Evolutionary conservation across 352 stramenopile species (phyloP).

Genomic region (Phytophthora agathidicida): DNA sequence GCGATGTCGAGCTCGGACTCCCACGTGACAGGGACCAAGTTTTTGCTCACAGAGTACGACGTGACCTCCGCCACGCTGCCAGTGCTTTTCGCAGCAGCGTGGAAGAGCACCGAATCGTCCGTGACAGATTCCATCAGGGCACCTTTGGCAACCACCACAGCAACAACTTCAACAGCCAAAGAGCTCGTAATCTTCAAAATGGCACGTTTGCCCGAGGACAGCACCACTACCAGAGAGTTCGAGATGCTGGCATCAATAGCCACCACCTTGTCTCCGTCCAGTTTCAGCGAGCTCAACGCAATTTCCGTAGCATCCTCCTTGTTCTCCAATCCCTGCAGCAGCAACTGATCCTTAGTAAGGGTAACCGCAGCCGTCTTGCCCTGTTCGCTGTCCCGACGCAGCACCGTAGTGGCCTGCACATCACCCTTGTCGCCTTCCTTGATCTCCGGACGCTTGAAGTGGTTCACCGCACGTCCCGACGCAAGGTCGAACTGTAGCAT

Average conservation of each 20-base stretch:
- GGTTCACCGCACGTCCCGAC: conserved; percentile 42
- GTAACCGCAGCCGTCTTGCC: conserved; percentile 38
- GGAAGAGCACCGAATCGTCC: conserved; percentile 63
- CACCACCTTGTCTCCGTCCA: conserved; percentile 39
- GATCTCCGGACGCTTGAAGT: conserved; percentile 42
- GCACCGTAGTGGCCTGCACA: conserved; percentile 26
- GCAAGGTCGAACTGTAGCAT: conserved; percentile 51
- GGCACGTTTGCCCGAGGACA: conserved; percentile 64
- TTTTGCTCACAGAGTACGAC: conserved; percentile 54
- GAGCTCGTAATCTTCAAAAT: conserved; percentile 55
- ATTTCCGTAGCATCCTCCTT: conserved; percentile 30
- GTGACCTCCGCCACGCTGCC: conserved; percentile 42
- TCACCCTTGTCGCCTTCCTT: conserved; percentile 36
- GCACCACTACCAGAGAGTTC: conserved; percentile 52
- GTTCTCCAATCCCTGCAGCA: conserved; percentile 46
- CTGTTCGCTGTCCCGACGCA: conserved; percentile 45
- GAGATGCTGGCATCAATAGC: conserved; percentile 48
- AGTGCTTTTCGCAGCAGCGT: conserved; percentile 34
- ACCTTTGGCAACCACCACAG: conserved; percentile 47
- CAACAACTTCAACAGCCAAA: conserved; percentile 44
- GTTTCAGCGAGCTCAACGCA: conserved; percentile 41
- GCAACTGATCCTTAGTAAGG: conserved; percentile 36
- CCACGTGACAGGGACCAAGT: conserved; percentile 37
- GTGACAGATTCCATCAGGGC: conserved; percentile 60
- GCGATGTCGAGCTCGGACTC: conserved; percentile 53